Percentiles rank a stretch among this genome's conserved stretches.
Evolutionary conservation across 768 basidiomycete genomes (phyloP).

Genomic region (Harrya chromipes): DNA sequence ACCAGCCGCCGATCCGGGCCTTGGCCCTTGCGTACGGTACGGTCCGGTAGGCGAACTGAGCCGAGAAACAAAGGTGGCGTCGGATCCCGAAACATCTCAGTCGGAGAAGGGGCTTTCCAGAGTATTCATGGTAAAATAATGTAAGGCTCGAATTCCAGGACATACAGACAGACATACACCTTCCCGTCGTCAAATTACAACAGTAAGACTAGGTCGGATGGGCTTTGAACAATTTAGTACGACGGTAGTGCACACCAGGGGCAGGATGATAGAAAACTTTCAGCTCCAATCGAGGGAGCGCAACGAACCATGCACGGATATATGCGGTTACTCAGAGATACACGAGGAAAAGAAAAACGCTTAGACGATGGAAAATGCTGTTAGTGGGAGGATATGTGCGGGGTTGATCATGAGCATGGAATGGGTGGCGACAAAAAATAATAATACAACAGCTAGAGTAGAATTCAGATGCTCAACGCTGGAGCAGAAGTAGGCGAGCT

Average conservation of each 20-base stretch:
- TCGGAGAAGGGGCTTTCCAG: no score
- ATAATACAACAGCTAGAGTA: conserved; percentile 22
- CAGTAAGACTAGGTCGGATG: conserved; percentile 3
- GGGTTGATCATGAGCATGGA: conserved; percentile 3
- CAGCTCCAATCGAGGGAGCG: conserved; percentile 4
- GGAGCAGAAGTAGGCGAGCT: conserved; percentile 34
- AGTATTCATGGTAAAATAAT: no score
- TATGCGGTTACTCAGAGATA: conserved; percentile 23
- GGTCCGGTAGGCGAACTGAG: no score
- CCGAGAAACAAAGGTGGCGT: no score
- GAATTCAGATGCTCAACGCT: conserved; percentile 25
- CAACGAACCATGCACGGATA: conserved; percentile 22
- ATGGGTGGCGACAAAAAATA: conserved; percentile 11
- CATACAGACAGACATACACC: conserved; percentile 10
- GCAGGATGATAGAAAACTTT: conserved; percentile 1
- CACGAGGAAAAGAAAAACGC: conserved; percentile 3
- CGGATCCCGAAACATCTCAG: no score
- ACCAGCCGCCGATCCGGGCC: no score
- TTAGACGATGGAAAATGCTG: conserved; percentile 9
- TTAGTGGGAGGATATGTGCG: conserved; percentile 10
- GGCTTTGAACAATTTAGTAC: conserved; percentile 8
- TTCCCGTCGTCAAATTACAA: conserved; percentile 18
- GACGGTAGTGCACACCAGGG: not conserved
- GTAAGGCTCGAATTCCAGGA: not conserved
- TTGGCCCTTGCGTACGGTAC: no score